phyloP scores from a whole-genome alignment of 2,329 filamentous ascomycete species.

The Calonectria pseudoreteaudii region DNA sequence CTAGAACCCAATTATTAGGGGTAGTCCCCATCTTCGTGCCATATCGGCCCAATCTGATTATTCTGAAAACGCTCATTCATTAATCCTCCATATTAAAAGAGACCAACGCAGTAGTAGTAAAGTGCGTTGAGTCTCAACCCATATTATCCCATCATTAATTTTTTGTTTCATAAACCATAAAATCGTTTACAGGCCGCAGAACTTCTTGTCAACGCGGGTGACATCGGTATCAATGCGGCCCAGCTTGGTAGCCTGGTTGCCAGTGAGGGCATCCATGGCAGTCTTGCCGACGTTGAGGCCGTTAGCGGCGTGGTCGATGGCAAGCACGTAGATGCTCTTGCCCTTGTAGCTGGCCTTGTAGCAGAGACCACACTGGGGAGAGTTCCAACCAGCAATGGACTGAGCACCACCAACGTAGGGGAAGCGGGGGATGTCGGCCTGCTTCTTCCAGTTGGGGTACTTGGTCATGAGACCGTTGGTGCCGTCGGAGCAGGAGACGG shows the following conservation, averaged over 20 bases:
- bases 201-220: conserved; percentile 54
- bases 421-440: conserved; percentile 63
- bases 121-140: background rate
- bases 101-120: background rate
- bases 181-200: conserved; percentile 56
- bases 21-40: background rate
- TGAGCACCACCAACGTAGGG: conserved; percentile 67
- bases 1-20: background rate
- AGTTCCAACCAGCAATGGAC: conserved; percentile 67
- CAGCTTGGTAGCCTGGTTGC: conserved; percentile 59
- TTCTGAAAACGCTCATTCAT: background rate
- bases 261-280: conserved; percentile 68
- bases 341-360: conserved; percentile 66
- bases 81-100: background rate
- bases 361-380: conserved; percentile 68
- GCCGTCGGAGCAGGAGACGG: conserved; percentile 76
- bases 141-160: background rate
- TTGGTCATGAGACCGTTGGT: conserved; percentile 71
- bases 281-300: conserved; percentile 68
- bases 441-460: conserved; percentile 68
- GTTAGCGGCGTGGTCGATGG: conserved; percentile 62
- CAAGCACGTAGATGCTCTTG: conserved; percentile 65
- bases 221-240: conserved; percentile 65
- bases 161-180: conserved; percentile 15
- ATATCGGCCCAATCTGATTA: background rate